These are phyloP conservation scores for Aspergillus sp. DNA, from an alignment of 2,329 filamentous ascomycete genomes.

Conservation along the genomic window DNA sequence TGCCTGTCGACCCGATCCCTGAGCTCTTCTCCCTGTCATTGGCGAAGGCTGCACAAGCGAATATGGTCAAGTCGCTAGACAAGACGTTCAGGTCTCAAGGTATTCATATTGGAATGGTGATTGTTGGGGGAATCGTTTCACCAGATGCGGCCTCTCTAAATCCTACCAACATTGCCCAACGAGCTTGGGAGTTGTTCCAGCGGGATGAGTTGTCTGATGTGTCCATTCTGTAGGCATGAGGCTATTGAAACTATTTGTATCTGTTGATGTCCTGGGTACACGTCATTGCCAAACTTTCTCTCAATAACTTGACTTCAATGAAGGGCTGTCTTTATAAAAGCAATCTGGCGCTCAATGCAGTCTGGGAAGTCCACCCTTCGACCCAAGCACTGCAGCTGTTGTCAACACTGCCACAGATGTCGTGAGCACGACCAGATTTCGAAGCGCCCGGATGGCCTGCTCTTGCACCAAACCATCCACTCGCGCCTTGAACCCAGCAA, in stretches of 20 bases:
- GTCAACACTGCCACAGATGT: too few species aligned
- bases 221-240: background rate
- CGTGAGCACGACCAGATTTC: too few species aligned
- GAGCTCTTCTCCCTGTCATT: slow-evolving; percentile 2
- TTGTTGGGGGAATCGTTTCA: background rate
- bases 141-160: background rate
- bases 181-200: slow-evolving; percentile 3
- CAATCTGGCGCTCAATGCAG: too few species aligned
- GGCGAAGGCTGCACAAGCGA: slow-evolving; percentile 4
- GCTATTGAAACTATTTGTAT: background rate
- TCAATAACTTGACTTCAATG: too few species aligned
- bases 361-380: too few species aligned
- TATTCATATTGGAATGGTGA: background rate
- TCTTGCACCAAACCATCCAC: too few species aligned
- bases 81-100: background rate
- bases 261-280: too few species aligned
- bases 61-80: slow-evolving; percentile 2
- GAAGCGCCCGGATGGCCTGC: too few species aligned
- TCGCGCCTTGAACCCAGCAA: too few species aligned
- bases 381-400: too few species aligned
- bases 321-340: too few species aligned
- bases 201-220: background rate
- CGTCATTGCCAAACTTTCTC: too few species aligned
- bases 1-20: background rate
- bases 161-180: slow-evolving; percentile 3